These are phyloP conservation scores for Vigna mungo DNA, from an alignment of 306 rosid genomes.

Conservation along the genomic window DNA sequence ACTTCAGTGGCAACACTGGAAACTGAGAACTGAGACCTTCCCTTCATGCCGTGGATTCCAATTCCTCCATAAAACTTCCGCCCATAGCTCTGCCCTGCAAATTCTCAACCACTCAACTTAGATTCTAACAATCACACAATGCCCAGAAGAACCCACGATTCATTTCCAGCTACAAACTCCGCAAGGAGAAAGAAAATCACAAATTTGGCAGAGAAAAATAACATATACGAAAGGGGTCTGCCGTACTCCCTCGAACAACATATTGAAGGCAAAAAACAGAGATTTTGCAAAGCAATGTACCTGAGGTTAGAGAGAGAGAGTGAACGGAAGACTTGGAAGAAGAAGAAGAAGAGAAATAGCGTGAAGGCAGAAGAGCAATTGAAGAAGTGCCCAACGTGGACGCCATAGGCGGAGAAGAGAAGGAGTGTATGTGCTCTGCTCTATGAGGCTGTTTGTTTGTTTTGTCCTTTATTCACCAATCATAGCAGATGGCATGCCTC, in stretches of 20 bases:
- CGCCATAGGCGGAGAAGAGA: slow-evolving; percentile 59
- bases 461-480: slow-evolving; percentile 17
- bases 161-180: slow-evolving; percentile 11
- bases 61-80: slow-evolving; percentile 65
- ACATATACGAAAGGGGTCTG: slow-evolving; percentile 39
- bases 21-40: slow-evolving; percentile 72
- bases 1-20: slow-evolving; percentile 88
- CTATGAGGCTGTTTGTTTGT: neutral
- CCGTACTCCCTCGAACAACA: neutral
- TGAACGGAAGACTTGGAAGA: slow-evolving; percentile 57
- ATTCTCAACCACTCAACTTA: slow-evolving; percentile 35
- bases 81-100: slow-evolving; percentile 66
- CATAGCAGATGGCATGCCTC: slow-evolving; percentile 41
- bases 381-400: slow-evolving; percentile 77
- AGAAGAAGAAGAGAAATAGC: slow-evolving; percentile 57
- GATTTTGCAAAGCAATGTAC: slow-evolving; percentile 48
- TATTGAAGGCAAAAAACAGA: neutral
- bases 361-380: slow-evolving; percentile 66
- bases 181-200: neutral
- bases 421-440: neutral
- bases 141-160: slow-evolving; percentile 30
- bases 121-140: slow-evolving; percentile 24
- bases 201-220: slow-evolving; percentile 21
- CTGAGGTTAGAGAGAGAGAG: slow-evolving; percentile 60
- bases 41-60: slow-evolving; percentile 63